Conservation (phyloP, 805 yeast genomes). For the Clavispora vitiphila region DNA sequence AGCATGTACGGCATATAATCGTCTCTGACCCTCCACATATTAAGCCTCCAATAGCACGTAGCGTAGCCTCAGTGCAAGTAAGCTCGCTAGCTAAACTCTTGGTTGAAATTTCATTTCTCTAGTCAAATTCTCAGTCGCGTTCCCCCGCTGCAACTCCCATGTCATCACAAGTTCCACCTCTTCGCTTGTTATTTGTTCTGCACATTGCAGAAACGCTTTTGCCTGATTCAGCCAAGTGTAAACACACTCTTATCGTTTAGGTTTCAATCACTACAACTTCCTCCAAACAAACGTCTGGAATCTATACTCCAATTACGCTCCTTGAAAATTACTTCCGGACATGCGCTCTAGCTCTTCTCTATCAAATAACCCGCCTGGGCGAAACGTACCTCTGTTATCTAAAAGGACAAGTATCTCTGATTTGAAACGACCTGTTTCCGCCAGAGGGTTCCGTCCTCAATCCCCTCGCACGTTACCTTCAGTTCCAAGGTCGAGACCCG, state of each 20-base stretch:
- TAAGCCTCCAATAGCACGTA: too few species aligned
- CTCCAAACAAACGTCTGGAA: background rate
- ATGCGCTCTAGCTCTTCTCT: conserved; percentile 17
- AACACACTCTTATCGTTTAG: background rate
- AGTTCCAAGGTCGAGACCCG: conserved; percentile 25
- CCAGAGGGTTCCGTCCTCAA: conserved; percentile 26
- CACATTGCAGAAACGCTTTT: background rate
- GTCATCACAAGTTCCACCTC: too few species aligned
- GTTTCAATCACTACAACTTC: background rate
- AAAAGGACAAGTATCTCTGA: conserved; percentile 13
- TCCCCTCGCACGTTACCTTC: conserved; percentile 20
- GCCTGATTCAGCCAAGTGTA: background rate
- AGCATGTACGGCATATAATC: too few species aligned
- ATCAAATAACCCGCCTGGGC: conserved; percentile 12
- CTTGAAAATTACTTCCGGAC: background rate
- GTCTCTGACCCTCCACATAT: too few species aligned
- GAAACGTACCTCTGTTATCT: conserved; percentile 11
- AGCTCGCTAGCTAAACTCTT: too few species aligned
- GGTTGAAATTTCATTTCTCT: too few species aligned
- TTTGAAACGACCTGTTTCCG: conserved; percentile 26
- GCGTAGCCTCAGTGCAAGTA: too few species aligned
- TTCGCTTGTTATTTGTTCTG: background rate
- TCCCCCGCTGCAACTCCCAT: too few species aligned
- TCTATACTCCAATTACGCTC: background rate
- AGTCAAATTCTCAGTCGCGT: too few species aligned